Conservation (phyloP, 441 rosid genomes). For the Pelargonium hybrid region DNA sequence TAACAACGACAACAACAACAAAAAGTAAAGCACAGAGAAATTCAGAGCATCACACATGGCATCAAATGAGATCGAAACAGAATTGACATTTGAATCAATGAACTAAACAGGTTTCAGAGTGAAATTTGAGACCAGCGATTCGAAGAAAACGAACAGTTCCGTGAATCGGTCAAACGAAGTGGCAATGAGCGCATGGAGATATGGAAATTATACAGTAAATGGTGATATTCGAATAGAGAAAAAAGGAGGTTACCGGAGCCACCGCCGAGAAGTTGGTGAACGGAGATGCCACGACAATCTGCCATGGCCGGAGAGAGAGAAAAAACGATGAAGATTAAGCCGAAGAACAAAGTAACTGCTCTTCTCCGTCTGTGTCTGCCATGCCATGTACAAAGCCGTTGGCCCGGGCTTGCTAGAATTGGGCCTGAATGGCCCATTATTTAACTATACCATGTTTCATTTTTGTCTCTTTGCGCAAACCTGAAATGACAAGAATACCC, state of each 20-base stretch:
- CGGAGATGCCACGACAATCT: slow-evolving; percentile 38
- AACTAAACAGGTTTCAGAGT: neutral
- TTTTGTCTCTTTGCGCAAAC: no score
- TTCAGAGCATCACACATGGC: slow-evolving; percentile 4
- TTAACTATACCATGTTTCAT: no score
- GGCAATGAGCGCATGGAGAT: neutral
- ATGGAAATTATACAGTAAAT: neutral
- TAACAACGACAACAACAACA: no score
- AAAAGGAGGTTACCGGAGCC: slow-evolving; percentile 41
- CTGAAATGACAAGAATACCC: no score
- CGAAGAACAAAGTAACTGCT: neutral
- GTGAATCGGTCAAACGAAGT: neutral
- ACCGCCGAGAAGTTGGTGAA: slow-evolving; percentile 53
- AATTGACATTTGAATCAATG: neutral
- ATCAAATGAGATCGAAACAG: neutral
- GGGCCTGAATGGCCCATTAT: neutral
- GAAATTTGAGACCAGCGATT: neutral
- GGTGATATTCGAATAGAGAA: neutral
- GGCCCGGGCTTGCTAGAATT: neutral
- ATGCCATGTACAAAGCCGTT: neutral
- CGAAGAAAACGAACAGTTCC: neutral
- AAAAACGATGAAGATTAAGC: neutral
- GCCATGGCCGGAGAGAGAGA: slow-evolving; percentile 32
- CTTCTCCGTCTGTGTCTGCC: neutral
- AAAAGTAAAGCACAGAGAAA: neutral